Evolutionary conservation across 345 rosid species (phyloP).

Genomic region (Diplotaxis tenuifolia): DNA sequence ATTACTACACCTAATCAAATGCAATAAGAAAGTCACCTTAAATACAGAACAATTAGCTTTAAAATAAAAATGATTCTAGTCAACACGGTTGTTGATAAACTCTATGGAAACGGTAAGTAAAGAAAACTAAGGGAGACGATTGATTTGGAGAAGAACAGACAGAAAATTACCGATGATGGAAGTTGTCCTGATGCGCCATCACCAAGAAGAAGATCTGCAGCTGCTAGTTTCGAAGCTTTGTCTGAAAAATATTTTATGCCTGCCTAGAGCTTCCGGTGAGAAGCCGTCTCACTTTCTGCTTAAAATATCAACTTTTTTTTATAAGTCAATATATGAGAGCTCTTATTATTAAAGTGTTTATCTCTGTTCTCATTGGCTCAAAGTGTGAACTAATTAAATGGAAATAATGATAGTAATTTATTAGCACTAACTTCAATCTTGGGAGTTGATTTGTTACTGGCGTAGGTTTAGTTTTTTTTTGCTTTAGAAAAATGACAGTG

Average conservation of each 20-base stretch:
- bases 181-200: conserved; percentile 35
- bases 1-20: conserved; percentile 42
- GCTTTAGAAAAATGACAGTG: too few relatives aligned
- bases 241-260: too few relatives aligned
- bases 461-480: too few relatives aligned
- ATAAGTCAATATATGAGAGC: conserved; percentile 23
- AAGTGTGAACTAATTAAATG: not conserved
- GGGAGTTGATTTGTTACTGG: too few relatives aligned
- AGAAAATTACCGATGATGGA: conserved; percentile 23
- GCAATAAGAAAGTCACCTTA: not conserved
- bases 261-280: not conserved
- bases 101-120: not conserved
- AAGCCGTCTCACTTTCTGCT: conserved; percentile 18
- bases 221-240: not conserved
- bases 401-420: conserved; percentile 4
- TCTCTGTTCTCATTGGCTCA: conserved; percentile 5
- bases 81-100: conserved; percentile 8
- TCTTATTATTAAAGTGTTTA: not conserved
- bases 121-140: not conserved
- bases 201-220: conserved; percentile 6
- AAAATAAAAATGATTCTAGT: conserved; percentile 19
- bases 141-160: not conserved
- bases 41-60: conserved; percentile 7
- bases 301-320: too few relatives aligned
- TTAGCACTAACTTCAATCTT: not conserved